These are phyloP conservation scores for Xylaria flabelliformis DNA, from an alignment of 495 filamentous ascomycete genomes.

Conservation along the genomic window DNA sequence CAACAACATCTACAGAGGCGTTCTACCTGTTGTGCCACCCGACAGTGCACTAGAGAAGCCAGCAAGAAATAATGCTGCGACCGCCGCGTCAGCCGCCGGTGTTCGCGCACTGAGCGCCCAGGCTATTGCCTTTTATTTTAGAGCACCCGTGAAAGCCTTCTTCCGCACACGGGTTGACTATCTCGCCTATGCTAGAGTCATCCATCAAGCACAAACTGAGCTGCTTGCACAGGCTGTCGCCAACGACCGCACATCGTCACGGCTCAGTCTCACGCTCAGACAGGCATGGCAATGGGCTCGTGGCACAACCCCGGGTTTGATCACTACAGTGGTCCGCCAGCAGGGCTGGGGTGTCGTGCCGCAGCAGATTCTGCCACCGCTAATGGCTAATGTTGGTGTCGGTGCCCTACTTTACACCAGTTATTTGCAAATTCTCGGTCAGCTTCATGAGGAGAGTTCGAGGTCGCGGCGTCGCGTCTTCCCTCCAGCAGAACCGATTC, in stretches of 20 bases:
- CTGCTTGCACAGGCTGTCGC: conserved; percentile 34
- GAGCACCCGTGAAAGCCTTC: conserved; percentile 87
- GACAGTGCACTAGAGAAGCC: conserved; percentile 47
- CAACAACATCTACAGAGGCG: conserved; percentile 38
- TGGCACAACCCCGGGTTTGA: conserved; percentile 77
- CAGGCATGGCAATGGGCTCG: conserved; percentile 66
- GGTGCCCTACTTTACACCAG: conserved; percentile 87
- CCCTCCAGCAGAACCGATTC: conserved; percentile 68
- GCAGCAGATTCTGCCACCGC: conserved; percentile 83
- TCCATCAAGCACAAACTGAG: conserved; percentile 43
- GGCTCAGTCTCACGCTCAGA: conserved; percentile 36
- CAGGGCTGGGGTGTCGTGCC: conserved; percentile 89
- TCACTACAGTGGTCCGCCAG: conserved; percentile 77
- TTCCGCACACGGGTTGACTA: conserved; percentile 89
- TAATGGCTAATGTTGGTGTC: conserved; percentile 84
- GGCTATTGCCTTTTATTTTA: conserved; percentile 84
- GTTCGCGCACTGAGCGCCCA: conserved; percentile 81
- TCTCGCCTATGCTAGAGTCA: conserved; percentile 55
- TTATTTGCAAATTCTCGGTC: conserved; percentile 80
- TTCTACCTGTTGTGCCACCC: conserved; percentile 49
- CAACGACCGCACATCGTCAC: conserved; percentile 33
- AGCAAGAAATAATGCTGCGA: conserved; percentile 73
- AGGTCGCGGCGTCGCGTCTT: conserved; percentile 72
- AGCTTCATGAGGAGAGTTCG: conserved; percentile 74
- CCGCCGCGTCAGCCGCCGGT: conserved; percentile 74